Evolutionary conservation across 148 eudicot genomes (phyloP).

Genomic region (Cornus florida): DNA sequence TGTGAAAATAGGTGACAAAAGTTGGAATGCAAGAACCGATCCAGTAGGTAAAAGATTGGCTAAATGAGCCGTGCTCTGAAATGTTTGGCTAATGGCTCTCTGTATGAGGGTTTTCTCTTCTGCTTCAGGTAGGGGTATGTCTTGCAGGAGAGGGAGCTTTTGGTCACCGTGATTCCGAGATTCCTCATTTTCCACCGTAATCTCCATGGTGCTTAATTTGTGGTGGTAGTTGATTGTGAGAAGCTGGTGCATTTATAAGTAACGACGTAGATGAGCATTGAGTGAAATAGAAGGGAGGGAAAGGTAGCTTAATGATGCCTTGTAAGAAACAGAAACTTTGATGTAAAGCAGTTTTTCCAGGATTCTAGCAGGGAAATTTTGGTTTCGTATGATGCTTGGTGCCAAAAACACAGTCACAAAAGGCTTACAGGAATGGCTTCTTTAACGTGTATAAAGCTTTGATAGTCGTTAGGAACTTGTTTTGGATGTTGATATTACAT

Average conservation of each 20-base stretch:
- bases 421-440: not conserved
- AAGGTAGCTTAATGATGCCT: slow-evolving; percentile 34
- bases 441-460: not conserved
- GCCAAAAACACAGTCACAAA: not conserved
- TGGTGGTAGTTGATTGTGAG: not conserved
- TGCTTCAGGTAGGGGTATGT: slow-evolving; percentile 26
- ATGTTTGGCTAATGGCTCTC: slow-evolving; percentile 61
- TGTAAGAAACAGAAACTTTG: slow-evolving; percentile 52
- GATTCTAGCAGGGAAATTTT: not conserved
- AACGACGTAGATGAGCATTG: slow-evolving; percentile 6
- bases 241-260: slow-evolving; percentile 14
- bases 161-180: slow-evolving; percentile 28
- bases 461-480: no score
- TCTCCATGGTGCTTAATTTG: slow-evolving; percentile 24
- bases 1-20: slow-evolving; percentile 67
- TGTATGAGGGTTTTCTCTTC: slow-evolving; percentile 45
- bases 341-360: slow-evolving; percentile 9
- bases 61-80: slow-evolving; percentile 64
- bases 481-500: no score
- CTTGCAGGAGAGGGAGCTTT: slow-evolving; percentile 52
- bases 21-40: slow-evolving; percentile 69
- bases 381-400: slow-evolving; percentile 1
- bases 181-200: slow-evolving; percentile 24
- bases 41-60: slow-evolving; percentile 81
- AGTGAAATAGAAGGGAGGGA: slow-evolving; percentile 38